Evolutionary conservation across 2,329 filamentous ascomycete genomes (phyloP), one percentile per base, ranked within the genome.

Genomic region (Immersiporthe knoxdaviesiana): DNA sequence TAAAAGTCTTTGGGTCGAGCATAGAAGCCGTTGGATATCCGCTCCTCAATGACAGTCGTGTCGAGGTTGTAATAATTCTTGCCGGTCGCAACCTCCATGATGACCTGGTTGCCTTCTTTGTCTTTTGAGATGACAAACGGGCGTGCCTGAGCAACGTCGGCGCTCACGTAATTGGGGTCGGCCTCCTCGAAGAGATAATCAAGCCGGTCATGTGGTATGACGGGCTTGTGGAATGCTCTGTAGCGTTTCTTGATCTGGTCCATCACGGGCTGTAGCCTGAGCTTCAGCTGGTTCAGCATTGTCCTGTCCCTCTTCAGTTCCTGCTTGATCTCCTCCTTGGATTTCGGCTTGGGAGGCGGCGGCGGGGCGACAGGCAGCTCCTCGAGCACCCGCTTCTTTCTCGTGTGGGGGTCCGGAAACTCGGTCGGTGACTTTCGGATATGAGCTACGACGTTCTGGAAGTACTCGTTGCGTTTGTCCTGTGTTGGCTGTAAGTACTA

Each of bases 61-160:
- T 98, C 94, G 60, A 99, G 84, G 74, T 99, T 99, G 83, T 97
- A 98, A 79, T 91, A 98, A 78, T 94, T 96, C 78, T 96, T 97
- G 68, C 89, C 89, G 1, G 89, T 92, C 1, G 86, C 85, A 6
- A 88, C 89, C 73, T 98, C 92, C 52, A 89, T 84, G 59, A 99
- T 83, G 21, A 94, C 94, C 54, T 88, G 85, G 14, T 91, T 88
- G 11, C 92, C 94, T 72, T 96, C 88, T 72, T 90, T 90, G 77
- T 99, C 95, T 74, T 88, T 90, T 52, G 88, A 88, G 70, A 94
- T 89, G 75, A 94, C 92, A 76, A 88, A 98, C 0, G 94, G 94
- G 59, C 94, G 88, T 67, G 85, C 82, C 14, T 85, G 84, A 60
- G 90, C 87, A 18, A 89, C 74, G 69, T 89, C 87, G 1, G 88